phyloP scores from a whole-genome alignment of 2,329 filamentous ascomycete species.

The Aureobasidium sp. region DNA sequence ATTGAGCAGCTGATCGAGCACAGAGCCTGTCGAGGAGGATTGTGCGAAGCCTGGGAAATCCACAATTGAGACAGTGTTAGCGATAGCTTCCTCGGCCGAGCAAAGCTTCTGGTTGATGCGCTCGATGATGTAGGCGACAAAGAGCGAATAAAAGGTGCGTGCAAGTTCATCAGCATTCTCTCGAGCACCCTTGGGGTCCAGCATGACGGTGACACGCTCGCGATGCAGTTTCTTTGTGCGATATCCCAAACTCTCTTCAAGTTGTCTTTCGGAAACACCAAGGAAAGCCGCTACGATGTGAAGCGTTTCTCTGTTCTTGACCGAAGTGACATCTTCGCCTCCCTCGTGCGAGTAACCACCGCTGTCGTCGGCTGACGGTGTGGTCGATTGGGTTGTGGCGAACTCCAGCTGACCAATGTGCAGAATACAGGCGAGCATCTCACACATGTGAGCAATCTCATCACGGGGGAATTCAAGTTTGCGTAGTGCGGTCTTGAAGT shows the following conservation, averaged over 20 bases:
- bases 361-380: slow-evolving; percentile 75
- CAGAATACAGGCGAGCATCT: slow-evolving; percentile 86
- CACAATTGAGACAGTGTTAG: slow-evolving; percentile 88
- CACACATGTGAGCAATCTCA: slow-evolving; percentile 95
- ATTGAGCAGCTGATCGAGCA: slow-evolving; percentile 85
- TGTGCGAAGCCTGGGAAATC: slow-evolving; percentile 96
- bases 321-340: slow-evolving; percentile 72
- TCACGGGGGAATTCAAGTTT: slow-evolving; percentile 89
- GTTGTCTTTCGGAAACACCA: slow-evolving; percentile 68
- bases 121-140: slow-evolving; percentile 92
- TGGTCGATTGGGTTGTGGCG: slow-evolving; percentile 69
- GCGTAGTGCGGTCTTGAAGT: slow-evolving; percentile 91
- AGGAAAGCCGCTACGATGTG: slow-evolving; percentile 87
- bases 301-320: slow-evolving; percentile 89
- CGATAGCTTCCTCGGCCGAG: slow-evolving; percentile 76
- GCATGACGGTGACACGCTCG: slow-evolving; percentile 97
- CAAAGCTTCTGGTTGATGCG: slow-evolving; percentile 84
- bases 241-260: slow-evolving; percentile 85
- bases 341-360: slow-evolving; percentile 96
- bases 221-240: slow-evolving; percentile 95
- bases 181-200: slow-evolving; percentile 83
- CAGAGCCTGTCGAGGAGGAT: slow-evolving; percentile 70
- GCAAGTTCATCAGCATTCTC: slow-evolving; percentile 91
- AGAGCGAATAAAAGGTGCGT: slow-evolving; percentile 81
- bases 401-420: slow-evolving; percentile 98